Conservation (phyloP, 2,329 filamentous ascomycete species). For the Sarocladiaceae sp. region DNA sequence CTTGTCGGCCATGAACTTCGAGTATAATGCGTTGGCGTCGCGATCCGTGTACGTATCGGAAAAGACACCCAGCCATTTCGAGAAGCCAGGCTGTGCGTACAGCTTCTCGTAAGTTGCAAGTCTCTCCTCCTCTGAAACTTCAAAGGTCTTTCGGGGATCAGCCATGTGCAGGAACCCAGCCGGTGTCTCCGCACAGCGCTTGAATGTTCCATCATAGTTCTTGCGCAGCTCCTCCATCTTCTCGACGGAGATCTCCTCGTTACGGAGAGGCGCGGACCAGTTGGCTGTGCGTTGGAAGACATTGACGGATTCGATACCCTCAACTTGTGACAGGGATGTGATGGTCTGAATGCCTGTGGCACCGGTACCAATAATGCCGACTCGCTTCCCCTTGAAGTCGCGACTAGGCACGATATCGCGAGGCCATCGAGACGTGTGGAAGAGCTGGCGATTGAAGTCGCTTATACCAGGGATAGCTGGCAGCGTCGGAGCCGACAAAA, state of each 20-base stretch:
- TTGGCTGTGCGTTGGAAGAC: slow-evolving; percentile 25
- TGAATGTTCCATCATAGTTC: background rate
- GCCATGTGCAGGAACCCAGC: background rate
- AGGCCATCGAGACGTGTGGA: slow-evolving; percentile 49
- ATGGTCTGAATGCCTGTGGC: slow-evolving; percentile 49
- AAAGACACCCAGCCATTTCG: slow-evolving; percentile 21
- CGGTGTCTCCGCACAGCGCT: background rate
- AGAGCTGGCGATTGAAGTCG: slow-evolving; percentile 43
- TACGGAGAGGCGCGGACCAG: slow-evolving; percentile 20
- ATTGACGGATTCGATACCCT: slow-evolving; percentile 26
- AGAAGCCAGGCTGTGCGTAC: slow-evolving; percentile 33
- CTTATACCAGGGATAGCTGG: slow-evolving; percentile 46
- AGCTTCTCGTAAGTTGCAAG: slow-evolving; percentile 21
- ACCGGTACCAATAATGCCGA: slow-evolving; percentile 50
- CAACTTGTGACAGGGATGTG: slow-evolving; percentile 13
- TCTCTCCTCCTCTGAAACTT: slow-evolving; percentile 24
- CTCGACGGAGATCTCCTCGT: slow-evolving; percentile 14
- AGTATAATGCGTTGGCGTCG: slow-evolving; percentile 23
- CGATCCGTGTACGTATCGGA: slow-evolving; percentile 22
- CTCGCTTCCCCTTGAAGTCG: slow-evolving; percentile 36
- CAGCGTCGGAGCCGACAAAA: slow-evolving; percentile 47
- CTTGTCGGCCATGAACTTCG: slow-evolving; percentile 28
- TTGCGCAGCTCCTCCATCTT: background rate
- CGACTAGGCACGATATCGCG: slow-evolving; percentile 26
- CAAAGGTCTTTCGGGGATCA: slow-evolving; percentile 15